Percentiles rank a stretch among this genome's conserved stretches.
These are phyloP conservation scores for Prosopis cineraria DNA, from an alignment of 306 rosid genomes.

Conservation along the genomic window DNA sequence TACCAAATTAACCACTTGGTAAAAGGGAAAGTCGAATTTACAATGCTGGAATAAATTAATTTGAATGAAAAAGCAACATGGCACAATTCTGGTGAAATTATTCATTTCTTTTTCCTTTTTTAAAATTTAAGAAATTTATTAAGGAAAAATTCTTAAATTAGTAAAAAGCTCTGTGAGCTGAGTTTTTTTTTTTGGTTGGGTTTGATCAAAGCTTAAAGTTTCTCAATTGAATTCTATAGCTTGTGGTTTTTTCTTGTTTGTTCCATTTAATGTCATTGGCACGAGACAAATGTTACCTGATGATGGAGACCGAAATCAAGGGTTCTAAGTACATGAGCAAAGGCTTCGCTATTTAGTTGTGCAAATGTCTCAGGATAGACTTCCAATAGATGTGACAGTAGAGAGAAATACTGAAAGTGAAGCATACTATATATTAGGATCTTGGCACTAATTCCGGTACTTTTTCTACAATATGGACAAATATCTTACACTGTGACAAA, in stretches of 20 bases:
- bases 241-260: constrained; percentile 16
- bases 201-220: constrained; percentile 1
- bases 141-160: constrained; percentile 27
- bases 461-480: constrained; percentile 26
- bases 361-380: constrained; percentile 97
- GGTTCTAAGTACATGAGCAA: constrained; percentile 78
- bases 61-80: constrained; percentile 14
- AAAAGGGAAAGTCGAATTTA: constrained; percentile 23
- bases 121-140: neutral
- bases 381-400: constrained; percentile 86
- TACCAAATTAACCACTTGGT: constrained; percentile 8
- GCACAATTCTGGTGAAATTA: neutral
- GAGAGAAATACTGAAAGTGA: constrained; percentile 82
- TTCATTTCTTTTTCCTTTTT: constrained; percentile 16
- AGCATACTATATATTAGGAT: constrained; percentile 39
- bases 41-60: neutral
- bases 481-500: constrained; percentile 85
- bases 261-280: constrained; percentile 3
- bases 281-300: constrained; percentile 56
- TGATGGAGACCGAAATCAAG: constrained; percentile 89
- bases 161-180: neutral
- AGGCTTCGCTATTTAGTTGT: constrained; percentile 69
- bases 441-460: constrained; percentile 10
- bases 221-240: constrained; percentile 8
- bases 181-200: neutral